Percentiles rank a stretch among this genome's conserved stretches.
These are phyloP conservation scores for Colletotrichum sp. DNA, from an alignment of 2,329 filamentous ascomycete species.

Conservation along the genomic window DNA sequence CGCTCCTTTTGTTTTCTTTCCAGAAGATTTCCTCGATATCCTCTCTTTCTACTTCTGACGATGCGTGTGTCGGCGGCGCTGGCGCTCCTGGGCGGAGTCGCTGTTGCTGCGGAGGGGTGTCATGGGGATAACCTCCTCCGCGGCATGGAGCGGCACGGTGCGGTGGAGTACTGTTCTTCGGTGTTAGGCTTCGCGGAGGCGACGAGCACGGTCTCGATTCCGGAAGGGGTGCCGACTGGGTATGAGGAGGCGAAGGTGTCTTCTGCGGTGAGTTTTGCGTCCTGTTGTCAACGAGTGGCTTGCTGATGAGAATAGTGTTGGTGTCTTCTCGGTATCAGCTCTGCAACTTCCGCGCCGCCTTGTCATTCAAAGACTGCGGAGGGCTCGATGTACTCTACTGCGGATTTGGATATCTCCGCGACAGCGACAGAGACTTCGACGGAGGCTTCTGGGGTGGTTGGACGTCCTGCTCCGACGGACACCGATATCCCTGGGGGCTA, in stretches of 20 bases:
- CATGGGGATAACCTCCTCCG: constrained; percentile 21
- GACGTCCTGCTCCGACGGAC: background rate
- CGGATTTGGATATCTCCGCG: background rate
- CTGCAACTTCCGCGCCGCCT: background rate
- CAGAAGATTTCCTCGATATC: background rate
- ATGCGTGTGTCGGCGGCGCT: background rate
- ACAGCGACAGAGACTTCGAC: background rate
- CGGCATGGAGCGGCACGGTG: constrained; percentile 12
- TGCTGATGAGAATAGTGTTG: constrained; percentile 8
- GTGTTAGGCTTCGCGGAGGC: background rate
- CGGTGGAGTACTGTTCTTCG: constrained; percentile 9
- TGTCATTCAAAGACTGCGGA: background rate
- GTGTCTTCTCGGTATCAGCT: background rate
- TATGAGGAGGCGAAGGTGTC: background rate
- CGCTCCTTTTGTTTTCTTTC: background rate
- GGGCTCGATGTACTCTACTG: background rate
- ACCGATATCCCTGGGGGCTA: background rate
- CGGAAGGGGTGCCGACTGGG: background rate
- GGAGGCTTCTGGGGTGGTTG: background rate
- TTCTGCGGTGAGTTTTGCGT: constrained; percentile 5
- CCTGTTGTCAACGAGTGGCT: background rate
- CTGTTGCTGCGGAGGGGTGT: background rate
- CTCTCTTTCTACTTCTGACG: background rate
- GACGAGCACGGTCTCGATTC: background rate
- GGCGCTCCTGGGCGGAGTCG: background rate